These are phyloP conservation scores for Aspergillus udagawae DNA, from an alignment of 2,329 filamentous ascomycete species.

Conservation along the genomic window DNA sequence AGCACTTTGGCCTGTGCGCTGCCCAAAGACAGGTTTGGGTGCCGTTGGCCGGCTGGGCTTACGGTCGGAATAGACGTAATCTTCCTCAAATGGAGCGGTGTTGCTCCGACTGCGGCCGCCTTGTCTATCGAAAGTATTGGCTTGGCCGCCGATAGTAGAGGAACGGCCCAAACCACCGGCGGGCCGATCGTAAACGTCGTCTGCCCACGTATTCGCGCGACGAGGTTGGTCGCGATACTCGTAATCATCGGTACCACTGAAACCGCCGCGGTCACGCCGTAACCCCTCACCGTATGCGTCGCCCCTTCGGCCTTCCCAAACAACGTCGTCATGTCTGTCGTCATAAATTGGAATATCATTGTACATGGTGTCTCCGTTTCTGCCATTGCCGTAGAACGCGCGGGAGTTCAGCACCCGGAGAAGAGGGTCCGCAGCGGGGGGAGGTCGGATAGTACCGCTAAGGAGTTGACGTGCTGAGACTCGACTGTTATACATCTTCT, in stretches of 20 bases:
- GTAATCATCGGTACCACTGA: slow-evolving; percentile 49
- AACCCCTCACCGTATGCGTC: slow-evolving; percentile 66
- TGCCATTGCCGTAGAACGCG: slow-evolving; percentile 67
- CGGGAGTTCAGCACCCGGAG: slow-evolving; percentile 81
- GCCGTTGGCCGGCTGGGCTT: slow-evolving; percentile 77
- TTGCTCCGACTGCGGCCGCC: slow-evolving; percentile 33
- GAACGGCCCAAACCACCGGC: slow-evolving; percentile 32
- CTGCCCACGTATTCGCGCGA: slow-evolving; percentile 47
- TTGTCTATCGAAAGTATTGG: slow-evolving; percentile 27
- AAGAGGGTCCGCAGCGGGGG: slow-evolving; percentile 77
- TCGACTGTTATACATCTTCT: slow-evolving; percentile 85
- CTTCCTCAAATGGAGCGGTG: slow-evolving; percentile 38
- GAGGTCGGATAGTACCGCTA: slow-evolving; percentile 70
- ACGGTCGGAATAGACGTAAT: slow-evolving; percentile 54
- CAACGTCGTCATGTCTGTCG: slow-evolving; percentile 72
- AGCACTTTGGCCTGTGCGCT: slow-evolving; percentile 40
- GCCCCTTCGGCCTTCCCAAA: slow-evolving; percentile 75
- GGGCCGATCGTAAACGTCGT: slow-evolving; percentile 46
- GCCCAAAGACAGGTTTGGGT: slow-evolving; percentile 78
- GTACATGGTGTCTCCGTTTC: slow-evolving; percentile 67
- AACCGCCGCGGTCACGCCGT: slow-evolving; percentile 52
- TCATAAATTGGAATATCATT: slow-evolving; percentile 92
- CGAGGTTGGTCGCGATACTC: slow-evolving; percentile 51
- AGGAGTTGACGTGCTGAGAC: slow-evolving; percentile 80
- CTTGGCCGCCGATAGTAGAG: slow-evolving; percentile 30